Evolutionary conservation across 768 basidiomycete genomes (phyloP).

Genomic region (Thelephora ganbajun): DNA sequence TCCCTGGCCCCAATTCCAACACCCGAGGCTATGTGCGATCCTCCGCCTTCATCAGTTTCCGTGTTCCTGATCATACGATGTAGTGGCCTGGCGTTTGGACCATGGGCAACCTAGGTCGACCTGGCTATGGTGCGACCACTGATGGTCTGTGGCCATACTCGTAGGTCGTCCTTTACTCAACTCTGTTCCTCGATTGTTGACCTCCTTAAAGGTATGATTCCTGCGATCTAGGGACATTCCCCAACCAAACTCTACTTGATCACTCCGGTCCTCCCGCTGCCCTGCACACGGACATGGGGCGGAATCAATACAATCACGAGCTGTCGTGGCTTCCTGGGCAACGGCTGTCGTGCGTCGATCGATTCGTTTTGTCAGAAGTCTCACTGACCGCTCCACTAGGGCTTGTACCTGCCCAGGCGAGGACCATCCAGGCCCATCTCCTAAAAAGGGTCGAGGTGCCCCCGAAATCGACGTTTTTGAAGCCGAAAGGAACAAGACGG

Average conservation of each 20-base stretch:
- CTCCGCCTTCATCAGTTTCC: not conserved
- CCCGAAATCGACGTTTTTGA: slow-evolving; percentile 82
- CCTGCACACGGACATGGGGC: slow-evolving; percentile 31
- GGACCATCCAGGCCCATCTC: slow-evolving; percentile 64
- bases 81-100: slow-evolving; percentile 85
- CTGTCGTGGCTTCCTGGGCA: slow-evolving; percentile 74
- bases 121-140: slow-evolving; percentile 67
- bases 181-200: not conserved
- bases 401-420: slow-evolving; percentile 65
- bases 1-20: slow-evolving; percentile 45
- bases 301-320: slow-evolving; percentile 37
- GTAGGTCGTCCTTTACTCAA: too few relatives aligned
- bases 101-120: slow-evolving; percentile 76
- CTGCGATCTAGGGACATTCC: slow-evolving; percentile 47
- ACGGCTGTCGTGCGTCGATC: slow-evolving; percentile 40
- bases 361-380: not conserved
- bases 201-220: slow-evolving; percentile 26
- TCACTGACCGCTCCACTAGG: slow-evolving; percentile 15
- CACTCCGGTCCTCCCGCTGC: slow-evolving; percentile 48
- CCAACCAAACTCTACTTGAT: slow-evolving; percentile 34
- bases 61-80: not conserved
- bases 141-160: slow-evolving; percentile 83
- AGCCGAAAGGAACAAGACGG: slow-evolving; percentile 48
- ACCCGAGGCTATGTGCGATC: slow-evolving; percentile 31
- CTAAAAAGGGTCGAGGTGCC: slow-evolving; percentile 44